Percentiles rank a stretch among this genome's conserved stretches.
Evolutionary conservation across 2,329 filamentous ascomycete genomes (phyloP).

Genomic region (Fusarium praegraminearum): DNA sequence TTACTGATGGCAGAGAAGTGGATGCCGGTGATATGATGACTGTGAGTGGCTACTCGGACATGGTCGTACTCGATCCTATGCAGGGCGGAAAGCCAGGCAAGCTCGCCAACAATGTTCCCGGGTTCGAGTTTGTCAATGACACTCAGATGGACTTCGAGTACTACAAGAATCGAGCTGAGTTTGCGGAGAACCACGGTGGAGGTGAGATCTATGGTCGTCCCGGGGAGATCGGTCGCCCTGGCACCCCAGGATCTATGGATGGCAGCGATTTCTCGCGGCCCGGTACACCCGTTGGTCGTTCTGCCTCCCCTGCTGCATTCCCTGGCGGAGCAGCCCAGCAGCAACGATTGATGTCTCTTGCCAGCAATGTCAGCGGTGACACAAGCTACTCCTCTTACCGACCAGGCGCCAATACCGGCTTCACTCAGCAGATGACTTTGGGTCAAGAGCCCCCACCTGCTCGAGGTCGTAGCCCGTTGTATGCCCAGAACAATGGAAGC

Average conservation of each 20-base stretch:
- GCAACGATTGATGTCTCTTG: slow-evolving; percentile 46
- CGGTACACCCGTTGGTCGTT: slow-evolving; percentile 58
- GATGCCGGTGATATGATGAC: slow-evolving; percentile 67
- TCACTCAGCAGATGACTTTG: slow-evolving; percentile 43
- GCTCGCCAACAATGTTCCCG: slow-evolving; percentile 63
- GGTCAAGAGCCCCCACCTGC: slow-evolving; percentile 41
- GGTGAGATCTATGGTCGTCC: slow-evolving; percentile 73
- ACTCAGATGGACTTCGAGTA: slow-evolving; percentile 88
- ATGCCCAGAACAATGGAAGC: slow-evolving; percentile 65
- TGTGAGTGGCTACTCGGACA: slow-evolving; percentile 83
- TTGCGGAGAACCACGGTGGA: slow-evolving; percentile 87
- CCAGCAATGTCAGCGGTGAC: slow-evolving; percentile 44
- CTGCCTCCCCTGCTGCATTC: slow-evolving; percentile 50
- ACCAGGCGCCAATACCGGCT: slow-evolving; percentile 33
- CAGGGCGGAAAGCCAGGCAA: slow-evolving; percentile 63
- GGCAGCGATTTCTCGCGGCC: slow-evolving; percentile 62
- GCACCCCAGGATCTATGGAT: slow-evolving; percentile 68
- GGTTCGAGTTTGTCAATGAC: slow-evolving; percentile 92
- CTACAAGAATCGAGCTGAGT: slow-evolving; percentile 91
- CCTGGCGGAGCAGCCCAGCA: slow-evolving; percentile 45
- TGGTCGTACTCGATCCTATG: slow-evolving; percentile 86
- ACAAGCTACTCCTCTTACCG: slow-evolving; percentile 50
- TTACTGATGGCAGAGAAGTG: slow-evolving; percentile 73
- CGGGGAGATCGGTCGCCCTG: slow-evolving; percentile 69
- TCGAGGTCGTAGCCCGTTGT: slow-evolving; percentile 62